Percentiles rank a stretch among this genome's conserved stretches.
phyloP scores from a whole-genome alignment of 73 alveolate species.

The Paramecium tetraurelia region DNA sequence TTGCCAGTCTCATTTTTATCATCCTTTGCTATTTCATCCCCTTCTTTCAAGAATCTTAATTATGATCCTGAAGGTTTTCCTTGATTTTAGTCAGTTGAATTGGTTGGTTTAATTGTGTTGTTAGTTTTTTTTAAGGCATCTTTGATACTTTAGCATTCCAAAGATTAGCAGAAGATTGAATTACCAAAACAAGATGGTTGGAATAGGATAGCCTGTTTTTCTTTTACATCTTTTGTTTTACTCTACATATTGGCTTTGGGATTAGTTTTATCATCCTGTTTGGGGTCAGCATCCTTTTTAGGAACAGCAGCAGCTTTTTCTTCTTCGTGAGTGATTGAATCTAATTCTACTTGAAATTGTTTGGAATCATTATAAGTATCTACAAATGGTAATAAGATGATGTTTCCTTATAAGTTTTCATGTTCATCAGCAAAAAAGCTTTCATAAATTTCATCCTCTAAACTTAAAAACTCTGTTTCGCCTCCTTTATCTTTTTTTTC shows the following conservation, averaged over 20 bases:
- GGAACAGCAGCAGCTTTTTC: not conserved
- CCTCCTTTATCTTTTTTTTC: not conserved
- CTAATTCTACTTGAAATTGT: not conserved
- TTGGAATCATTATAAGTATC: not conserved
- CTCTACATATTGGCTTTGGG: slow-evolving; percentile 25
- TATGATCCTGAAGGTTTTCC: not conserved
- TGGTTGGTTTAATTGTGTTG: not conserved
- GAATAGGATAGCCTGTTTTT: not conserved
- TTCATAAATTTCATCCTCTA: slow-evolving; percentile 23
- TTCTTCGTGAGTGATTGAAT: not conserved
- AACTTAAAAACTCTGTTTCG: not conserved
- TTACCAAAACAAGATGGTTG: slow-evolving; percentile 49
- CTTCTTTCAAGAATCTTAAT: not conserved
- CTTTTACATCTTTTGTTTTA: not conserved
- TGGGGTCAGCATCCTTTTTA: not conserved
- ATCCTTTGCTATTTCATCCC: not conserved
- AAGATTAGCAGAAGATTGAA: not conserved
- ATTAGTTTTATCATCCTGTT: not conserved
- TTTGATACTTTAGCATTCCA: not conserved
- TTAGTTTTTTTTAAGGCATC: not conserved
- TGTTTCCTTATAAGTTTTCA: not conserved
- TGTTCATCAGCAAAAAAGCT: slow-evolving; percentile 39
- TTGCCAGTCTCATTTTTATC: not conserved
- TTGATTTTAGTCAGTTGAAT: not conserved
- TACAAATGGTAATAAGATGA: not conserved